Evolutionary conservation across 805 yeast species (phyloP), one percentile per base, ranked within the genome.

Genomic region (Wilhelminamyces savonicus): DNA sequence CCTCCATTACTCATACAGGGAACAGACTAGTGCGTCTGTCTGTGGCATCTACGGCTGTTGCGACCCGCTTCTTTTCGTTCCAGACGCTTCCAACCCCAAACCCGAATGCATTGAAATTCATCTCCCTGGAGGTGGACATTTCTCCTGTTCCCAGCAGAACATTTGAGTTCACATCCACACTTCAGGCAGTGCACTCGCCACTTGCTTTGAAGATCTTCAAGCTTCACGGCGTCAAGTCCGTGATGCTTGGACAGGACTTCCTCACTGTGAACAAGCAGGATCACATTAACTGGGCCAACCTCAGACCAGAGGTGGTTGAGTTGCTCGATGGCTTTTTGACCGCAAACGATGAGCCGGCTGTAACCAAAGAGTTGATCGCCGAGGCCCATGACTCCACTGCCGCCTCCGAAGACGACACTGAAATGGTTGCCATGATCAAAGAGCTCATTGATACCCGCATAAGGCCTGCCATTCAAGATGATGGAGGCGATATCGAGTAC

Each of bases 401-500:
- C 24, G 74, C 70, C 4, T 54, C 53, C 8, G 94, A 81, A 27
- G 84, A 59, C 22, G 70, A 63, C 37, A 44, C 53, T 18, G 97
- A 90, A 57, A 74, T 86, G 2, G 82, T 86, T 25, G 77, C 83
- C 18, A 82, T 88, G 82, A 86, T 92, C 48, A 83, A 86, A 45
- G 97, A 92, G 51, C 69, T 92, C 33, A 80, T 94, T 33, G 94
- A 83, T 37, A 92, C 98, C 2, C 77, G 97, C 52, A 88, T 92
- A 29, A 78, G 96, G 50, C 99, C 99, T 1, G 96, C 97, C 1
- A 87, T 92, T 34, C 95, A 87, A 61, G 99, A 92, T 48, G 99
- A 92, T 49, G 99, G 99, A 39, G 99, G 99, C 20, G 97, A 92
- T 50, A 79, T 92, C 38, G 88, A 85, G 45, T 94, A 78, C 54